Evolutionary conservation across 2,329 filamentous ascomycete genomes (phyloP).

Genomic region (Verticillium klebahnii): DNA sequence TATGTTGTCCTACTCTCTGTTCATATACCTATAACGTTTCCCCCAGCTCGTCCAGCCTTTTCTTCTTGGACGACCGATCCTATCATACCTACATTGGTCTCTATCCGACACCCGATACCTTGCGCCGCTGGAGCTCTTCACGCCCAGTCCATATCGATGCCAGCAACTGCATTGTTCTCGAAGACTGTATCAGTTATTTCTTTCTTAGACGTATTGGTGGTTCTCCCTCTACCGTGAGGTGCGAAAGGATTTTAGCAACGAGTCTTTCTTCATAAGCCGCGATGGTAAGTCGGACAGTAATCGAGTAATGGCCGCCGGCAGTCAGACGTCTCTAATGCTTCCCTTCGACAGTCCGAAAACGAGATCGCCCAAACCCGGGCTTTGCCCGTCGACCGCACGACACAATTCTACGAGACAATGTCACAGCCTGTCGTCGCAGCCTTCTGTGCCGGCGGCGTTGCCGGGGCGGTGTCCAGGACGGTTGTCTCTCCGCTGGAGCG

Average conservation of each 20-base stretch:
- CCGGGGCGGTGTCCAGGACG: constrained; percentile 94
- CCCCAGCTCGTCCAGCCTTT: neutral
- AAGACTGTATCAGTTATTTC: neutral
- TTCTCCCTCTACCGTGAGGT: neutral
- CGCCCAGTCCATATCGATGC: neutral
- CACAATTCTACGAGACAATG: constrained; percentile 45
- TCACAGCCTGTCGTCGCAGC: constrained; percentile 85
- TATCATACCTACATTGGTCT: neutral
- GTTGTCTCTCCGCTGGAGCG: constrained; percentile 95
- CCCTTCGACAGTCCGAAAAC: neutral
- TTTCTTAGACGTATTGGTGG: neutral
- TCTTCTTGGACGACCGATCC: neutral
- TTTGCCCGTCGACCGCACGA: neutral
- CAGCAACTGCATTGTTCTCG: neutral
- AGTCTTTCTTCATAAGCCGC: neutral
- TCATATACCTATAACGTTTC: neutral
- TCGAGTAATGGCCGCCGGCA: neutral
- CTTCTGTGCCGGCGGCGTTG: constrained; percentile 90
- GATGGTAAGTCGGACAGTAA: neutral
- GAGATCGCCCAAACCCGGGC: neutral
- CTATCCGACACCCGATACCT: neutral
- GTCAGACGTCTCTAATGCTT: neutral
- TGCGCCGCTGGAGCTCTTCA: no score
- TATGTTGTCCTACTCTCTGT: neutral
- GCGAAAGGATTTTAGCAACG: neutral